phyloP scores from a whole-genome alignment of 1,139 yeast genomes.

The Magnusiomyces clavatus region DNA sequence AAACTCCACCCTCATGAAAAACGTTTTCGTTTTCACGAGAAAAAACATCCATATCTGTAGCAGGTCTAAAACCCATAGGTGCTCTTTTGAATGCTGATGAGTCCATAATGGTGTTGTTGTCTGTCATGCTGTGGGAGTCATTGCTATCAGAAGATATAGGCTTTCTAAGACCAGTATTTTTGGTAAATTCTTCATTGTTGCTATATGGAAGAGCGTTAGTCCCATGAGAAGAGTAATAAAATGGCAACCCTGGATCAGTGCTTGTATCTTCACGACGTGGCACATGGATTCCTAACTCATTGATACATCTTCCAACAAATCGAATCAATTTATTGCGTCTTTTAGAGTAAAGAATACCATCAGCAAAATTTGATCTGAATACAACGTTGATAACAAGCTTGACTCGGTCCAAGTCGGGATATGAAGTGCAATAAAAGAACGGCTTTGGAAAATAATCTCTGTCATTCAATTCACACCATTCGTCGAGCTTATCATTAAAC shows the following conservation, averaged over 20 bases:
- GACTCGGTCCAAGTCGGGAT: conserved; percentile 32
- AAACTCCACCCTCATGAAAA: too few relatives aligned
- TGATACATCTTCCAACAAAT: conserved; percentile 32
- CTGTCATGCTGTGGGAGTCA: background rate
- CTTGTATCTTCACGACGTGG: conserved; percentile 28
- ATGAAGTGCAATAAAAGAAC: conserved; percentile 29
- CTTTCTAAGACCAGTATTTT: too few relatives aligned
- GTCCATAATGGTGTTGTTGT: background rate
- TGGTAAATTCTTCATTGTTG: too few relatives aligned
- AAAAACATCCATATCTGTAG: too few relatives aligned
- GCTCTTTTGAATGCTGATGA: background rate
- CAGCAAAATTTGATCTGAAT: conserved; percentile 32
- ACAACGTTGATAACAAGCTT: conserved; percentile 26
- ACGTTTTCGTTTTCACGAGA: too few relatives aligned
- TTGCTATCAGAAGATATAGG: background rate
- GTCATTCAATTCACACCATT: conserved; percentile 29
- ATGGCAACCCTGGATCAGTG: conserved; percentile 32
- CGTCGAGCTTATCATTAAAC: conserved; percentile 26
- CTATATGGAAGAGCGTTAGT: too few relatives aligned
- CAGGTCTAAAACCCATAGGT: conserved; percentile 4
- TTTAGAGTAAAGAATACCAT: conserved; percentile 26
- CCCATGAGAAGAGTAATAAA: background rate
- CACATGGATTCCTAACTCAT: conserved; percentile 20
- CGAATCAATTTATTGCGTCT: conserved; percentile 29
- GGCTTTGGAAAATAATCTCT: conserved; percentile 33